Conservation (phyloP, 2,329 filamentous ascomycete species). For the Trichoderma sp. region DNA sequence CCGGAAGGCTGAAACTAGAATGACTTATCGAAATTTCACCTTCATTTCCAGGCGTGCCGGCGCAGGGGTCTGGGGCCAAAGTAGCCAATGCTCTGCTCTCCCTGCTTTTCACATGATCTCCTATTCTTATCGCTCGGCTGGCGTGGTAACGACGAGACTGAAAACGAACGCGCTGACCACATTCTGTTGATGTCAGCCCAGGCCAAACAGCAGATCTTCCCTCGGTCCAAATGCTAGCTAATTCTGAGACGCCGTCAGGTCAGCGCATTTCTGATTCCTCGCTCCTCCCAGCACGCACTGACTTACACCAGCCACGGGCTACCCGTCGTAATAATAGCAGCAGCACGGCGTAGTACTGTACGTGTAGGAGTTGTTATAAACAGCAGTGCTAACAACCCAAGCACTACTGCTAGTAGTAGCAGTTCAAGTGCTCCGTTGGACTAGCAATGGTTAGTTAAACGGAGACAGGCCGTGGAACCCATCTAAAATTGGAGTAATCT, state of each 20-base stretch:
- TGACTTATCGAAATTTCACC: not conserved
- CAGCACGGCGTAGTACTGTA: not conserved
- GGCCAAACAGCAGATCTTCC: conserved; percentile 16
- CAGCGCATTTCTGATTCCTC: conserved; percentile 21
- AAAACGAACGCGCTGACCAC: conserved; percentile 15
- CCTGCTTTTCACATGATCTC: conserved; percentile 17
- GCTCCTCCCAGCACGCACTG: conserved; percentile 3
- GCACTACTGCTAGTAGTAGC: not conserved
- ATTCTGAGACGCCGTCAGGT: conserved; percentile 21
- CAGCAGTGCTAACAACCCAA: not conserved
- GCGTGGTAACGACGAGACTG: not conserved
- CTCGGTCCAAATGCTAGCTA: conserved; percentile 11
- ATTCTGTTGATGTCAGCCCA: conserved; percentile 12
- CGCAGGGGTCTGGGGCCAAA: not conserved
- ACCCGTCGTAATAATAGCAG: not conserved
- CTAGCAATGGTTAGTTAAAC: not conserved
- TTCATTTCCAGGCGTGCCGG: not conserved
- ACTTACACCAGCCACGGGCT: not conserved
- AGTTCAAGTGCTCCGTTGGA: not conserved
- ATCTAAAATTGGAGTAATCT: conserved; percentile 26
- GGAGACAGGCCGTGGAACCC: conserved; percentile 14
- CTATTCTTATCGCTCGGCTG: conserved; percentile 22
- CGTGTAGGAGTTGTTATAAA: not conserved
- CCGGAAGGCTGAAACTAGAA: conserved; percentile 16
- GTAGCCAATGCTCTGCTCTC: conserved; percentile 3